Evolutionary conservation across 164 flowering plant genomes (phyloP).

Genomic region (Magnolia changhungtana): DNA sequence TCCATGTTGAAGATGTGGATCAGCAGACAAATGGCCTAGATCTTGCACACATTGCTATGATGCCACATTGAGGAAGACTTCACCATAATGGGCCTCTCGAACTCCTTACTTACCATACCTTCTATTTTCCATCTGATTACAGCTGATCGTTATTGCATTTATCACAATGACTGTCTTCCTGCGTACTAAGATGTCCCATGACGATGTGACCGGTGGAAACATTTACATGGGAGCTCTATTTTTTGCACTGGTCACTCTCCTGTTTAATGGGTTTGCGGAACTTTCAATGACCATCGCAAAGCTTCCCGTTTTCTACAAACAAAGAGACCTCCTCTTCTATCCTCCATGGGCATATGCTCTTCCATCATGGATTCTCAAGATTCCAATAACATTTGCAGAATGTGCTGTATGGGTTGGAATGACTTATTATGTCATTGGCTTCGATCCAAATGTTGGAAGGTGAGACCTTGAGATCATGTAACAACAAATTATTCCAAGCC

Average conservation of each 20-base stretch:
- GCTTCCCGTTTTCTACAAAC: slow-evolving; percentile 67
- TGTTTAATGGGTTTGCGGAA: slow-evolving; percentile 47
- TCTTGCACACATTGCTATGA: not conserved
- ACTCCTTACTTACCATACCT: not conserved
- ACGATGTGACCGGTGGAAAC: slow-evolving; percentile 30
- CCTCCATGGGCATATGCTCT: slow-evolving; percentile 63
- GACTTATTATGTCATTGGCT: slow-evolving; percentile 44
- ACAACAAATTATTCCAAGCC: not conserved
- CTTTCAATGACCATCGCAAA: slow-evolving; percentile 35
- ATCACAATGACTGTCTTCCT: slow-evolving; percentile 36
- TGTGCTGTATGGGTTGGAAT: slow-evolving; percentile 30
- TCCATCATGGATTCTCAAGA: slow-evolving; percentile 38
- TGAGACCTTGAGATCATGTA: not conserved
- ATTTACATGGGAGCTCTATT: slow-evolving; percentile 44
- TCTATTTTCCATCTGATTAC: slow-evolving; percentile 6
- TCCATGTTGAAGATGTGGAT: not conserved
- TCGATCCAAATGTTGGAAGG: slow-evolving; percentile 43
- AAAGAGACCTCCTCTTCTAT: slow-evolving; percentile 48
- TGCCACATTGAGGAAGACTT: not conserved
- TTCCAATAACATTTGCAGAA: slow-evolving; percentile 38
- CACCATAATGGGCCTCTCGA: not conserved
- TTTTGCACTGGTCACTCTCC: slow-evolving; percentile 17
- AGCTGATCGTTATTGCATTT: slow-evolving; percentile 30
- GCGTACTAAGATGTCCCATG: slow-evolving; percentile 28
- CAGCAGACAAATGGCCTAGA: not conserved